Evolutionary conservation across 2,329 filamentous ascomycete species (phyloP), one percentile per base, ranked within the genome.

Genomic region (Stachybotrys chartarum): DNA sequence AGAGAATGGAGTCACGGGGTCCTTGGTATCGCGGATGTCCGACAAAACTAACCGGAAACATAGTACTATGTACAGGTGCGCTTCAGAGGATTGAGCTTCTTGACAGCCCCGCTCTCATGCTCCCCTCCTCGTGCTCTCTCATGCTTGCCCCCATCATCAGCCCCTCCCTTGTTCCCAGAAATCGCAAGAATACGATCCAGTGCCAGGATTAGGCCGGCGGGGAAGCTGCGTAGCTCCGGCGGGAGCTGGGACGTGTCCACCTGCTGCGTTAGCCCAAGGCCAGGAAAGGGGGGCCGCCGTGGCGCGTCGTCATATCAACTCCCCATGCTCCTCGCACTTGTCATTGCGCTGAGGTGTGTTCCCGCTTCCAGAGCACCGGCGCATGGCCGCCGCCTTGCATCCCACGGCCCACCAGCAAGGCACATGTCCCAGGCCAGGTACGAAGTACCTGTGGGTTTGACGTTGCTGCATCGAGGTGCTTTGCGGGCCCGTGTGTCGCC

Each of bases 281-380:
- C 50, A 65, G 59, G 58, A 55, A 51, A 64, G 24, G 31, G 50
- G 50, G 18, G 50, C 24, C 50, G 31, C 31, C 30, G 17, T 53
- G 59, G 63, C 66, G 63, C 61, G 64, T 60, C 59, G 60, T 58
- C 59, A 55, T 57, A 57, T 52, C 52, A 55, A 56, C 52, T 59
- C 61, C 60, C 45, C 18, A 48, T 39, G 35, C 7, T 39, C 12
- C 7, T 39, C 35, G 12, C 12, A 7, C 11, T 53, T 63, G 65
- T 67, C 64, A 66, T 39, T 39, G 35, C 35, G 35, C 54, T n/a
- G n/a, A n/a, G n/a, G n/a, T 62, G 57, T 60, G 63, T 64, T 66
- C 62, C 65, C 60, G 61, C 63, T 63, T 60, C 66, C 65, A 68
- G 61, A 61, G 58, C 61, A 65, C 65, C 63, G 64, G 66, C 59